Evolutionary conservation across 495 filamentous ascomycete genomes (phyloP).

Genomic region (Cercophora scortea): DNA sequence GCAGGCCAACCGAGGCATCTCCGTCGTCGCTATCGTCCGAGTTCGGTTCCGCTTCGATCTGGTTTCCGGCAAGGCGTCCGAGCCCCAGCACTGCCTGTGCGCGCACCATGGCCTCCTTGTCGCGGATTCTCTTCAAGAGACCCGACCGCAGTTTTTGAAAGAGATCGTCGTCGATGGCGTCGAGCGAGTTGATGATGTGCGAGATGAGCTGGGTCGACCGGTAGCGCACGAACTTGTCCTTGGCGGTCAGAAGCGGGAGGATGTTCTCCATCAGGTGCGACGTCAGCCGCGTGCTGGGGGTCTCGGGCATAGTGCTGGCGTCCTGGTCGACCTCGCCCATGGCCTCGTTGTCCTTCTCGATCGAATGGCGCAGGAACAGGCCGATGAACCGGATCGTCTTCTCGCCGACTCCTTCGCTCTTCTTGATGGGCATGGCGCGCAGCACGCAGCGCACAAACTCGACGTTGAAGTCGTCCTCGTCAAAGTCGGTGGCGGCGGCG

Average conservation of each 20-base stretch:
- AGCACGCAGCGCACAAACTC: conserved; percentile 79
- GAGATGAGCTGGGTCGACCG: conserved; percentile 82
- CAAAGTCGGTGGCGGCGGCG: conserved; percentile 48
- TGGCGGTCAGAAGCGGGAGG: conserved; percentile 63
- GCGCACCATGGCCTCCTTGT: conserved; percentile 87
- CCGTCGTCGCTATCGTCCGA: conserved; percentile 56
- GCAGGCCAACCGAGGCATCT: conserved; percentile 49
- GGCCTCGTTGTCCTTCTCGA: conserved; percentile 66
- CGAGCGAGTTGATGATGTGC: conserved; percentile 80
- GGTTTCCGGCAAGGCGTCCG: conserved; percentile 73
- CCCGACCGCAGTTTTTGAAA: conserved; percentile 72
- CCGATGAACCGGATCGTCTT: conserved; percentile 77
- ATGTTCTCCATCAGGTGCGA: conserved; percentile 58
- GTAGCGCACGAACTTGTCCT: conserved; percentile 90
- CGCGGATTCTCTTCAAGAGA: conserved; percentile 74
- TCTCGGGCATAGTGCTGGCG: conserved; percentile 61
- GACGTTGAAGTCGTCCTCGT: conserved; percentile 77
- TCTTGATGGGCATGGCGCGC: conserved; percentile 78
- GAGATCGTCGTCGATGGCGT: conserved; percentile 81
- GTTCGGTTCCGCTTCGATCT: conserved; percentile 63
- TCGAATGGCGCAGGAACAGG: conserved; percentile 71
- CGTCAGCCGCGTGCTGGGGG: conserved; percentile 71
- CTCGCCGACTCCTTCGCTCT: conserved; percentile 85
- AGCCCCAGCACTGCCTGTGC: conserved; percentile 92
- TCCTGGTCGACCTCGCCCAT: conserved; percentile 44